phyloP scores from a whole-genome alignment of 371 early-diverging fungal genomes.

The Encephalitozoon romaleae region DNA sequence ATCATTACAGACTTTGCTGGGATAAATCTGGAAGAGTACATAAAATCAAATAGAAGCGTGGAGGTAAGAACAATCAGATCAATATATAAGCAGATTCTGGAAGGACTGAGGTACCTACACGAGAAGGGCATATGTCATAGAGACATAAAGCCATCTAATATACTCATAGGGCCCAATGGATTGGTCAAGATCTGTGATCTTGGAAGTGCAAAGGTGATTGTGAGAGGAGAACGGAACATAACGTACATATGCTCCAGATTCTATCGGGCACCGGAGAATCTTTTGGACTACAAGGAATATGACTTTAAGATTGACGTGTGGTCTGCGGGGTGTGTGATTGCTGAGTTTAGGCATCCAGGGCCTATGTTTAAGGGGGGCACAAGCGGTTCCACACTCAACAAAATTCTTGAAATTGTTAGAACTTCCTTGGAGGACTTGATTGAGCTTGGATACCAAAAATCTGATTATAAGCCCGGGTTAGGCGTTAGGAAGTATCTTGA shows the following conservation, averaged over 20 bases:
- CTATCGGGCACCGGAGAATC: conserved; percentile 92
- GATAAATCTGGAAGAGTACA: conserved; percentile 29
- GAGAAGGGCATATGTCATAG: conserved; percentile 84
- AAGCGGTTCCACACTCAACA: conserved; percentile 13
- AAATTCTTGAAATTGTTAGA: conserved; percentile 1
- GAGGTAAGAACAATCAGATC: conserved; percentile 55
- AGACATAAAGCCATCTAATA: conserved; percentile 84
- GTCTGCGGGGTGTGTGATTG: conserved; percentile 29
- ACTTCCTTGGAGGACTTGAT: background rate
- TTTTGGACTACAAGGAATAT: conserved; percentile 88
- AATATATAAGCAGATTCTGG: conserved; percentile 72
- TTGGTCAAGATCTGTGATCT: conserved; percentile 75
- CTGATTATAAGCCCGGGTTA: background rate
- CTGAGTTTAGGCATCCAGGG: conserved; percentile 3
- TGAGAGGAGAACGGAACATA: conserved; percentile 82
- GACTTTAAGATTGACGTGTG: conserved; percentile 68
- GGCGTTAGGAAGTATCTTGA: conserved; percentile 35
- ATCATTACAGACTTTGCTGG: conserved; percentile 48
- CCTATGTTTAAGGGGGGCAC: conserved; percentile 26
- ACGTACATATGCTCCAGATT: conserved; percentile 93
- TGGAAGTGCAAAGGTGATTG: conserved; percentile 84
- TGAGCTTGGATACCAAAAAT: background rate
- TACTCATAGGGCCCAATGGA: conserved; percentile 69
- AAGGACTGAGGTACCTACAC: conserved; percentile 82
- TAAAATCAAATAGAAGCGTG: conserved; percentile 8